phyloP scores from a whole-genome alignment of 1,139 yeast species.

The Geotrichum citri-aurantii region DNA sequence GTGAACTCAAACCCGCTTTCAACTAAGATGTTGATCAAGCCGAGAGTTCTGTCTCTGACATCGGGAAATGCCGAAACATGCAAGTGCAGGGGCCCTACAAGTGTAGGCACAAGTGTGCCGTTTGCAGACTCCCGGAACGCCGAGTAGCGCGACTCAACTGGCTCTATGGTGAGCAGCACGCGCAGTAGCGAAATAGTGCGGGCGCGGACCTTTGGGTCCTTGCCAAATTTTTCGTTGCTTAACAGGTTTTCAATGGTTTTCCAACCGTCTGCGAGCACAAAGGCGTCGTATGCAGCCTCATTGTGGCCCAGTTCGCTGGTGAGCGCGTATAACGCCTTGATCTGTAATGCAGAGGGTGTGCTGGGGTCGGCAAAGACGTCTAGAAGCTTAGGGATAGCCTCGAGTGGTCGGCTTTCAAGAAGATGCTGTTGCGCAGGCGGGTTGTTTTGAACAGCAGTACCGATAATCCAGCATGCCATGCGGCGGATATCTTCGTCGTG shows the following conservation, averaged over 20 bases:
- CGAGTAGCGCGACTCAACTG: constrained; percentile 7
- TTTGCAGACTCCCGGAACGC: constrained; percentile 7
- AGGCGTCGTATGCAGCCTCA: constrained; percentile 48
- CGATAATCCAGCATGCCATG: constrained; percentile 67
- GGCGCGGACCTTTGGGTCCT: constrained; percentile 13
- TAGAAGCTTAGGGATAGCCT: constrained; percentile 47
- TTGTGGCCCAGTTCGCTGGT: constrained; percentile 73
- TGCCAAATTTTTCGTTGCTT: not conserved
- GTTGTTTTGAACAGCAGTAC: constrained; percentile 91
- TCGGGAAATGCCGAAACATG: constrained; percentile 6
- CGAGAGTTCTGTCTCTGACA: constrained; percentile 14
- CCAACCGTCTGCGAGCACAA: constrained; percentile 64
- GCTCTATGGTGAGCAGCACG: constrained; percentile 17
- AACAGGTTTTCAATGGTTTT: constrained; percentile 20
- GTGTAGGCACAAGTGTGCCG: constrained; percentile 7
- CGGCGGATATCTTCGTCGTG: constrained; percentile 27
- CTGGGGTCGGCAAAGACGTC: constrained; percentile 33
- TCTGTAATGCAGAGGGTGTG: constrained; percentile 29
- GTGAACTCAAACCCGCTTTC: constrained; percentile 45
- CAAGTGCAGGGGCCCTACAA: constrained; percentile 11
- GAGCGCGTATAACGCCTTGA: constrained; percentile 73
- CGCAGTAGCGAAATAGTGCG: constrained; percentile 15
- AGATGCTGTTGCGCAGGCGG: constrained; percentile 59
- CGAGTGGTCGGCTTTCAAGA: constrained; percentile 39
- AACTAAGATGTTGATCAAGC: constrained; percentile 15